Evolutionary conservation across 768 basidiomycete species (phyloP), one percentile per base, ranked within the genome.

Genomic region (Russula lepida): DNA sequence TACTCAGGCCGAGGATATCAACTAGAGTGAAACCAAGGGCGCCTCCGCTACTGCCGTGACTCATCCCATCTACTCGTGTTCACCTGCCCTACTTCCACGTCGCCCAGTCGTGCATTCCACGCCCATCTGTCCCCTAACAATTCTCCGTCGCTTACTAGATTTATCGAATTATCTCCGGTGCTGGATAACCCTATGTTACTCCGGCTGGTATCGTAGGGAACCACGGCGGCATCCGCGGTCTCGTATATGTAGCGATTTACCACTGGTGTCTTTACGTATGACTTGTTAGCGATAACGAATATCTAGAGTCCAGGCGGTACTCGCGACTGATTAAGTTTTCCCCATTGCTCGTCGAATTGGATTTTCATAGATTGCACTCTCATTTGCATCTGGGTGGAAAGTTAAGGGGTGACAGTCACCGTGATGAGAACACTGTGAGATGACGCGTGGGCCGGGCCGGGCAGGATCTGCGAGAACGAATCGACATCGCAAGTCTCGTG

Each of bases 71-170:
- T 41, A 39, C 62, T 59, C 41, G 61, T 64, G 61, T 64, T 60
- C 44, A 35, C 64, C 52, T 52, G 60, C 46, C 63, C 62, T 48
- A n/a, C 48, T 56, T 62, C 49, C 74, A 75, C 74, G 73, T 70
- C 85, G 81, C 78, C 81, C 69, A 82, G 82, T 76, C 84, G 83
- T 78, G 78, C 72, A 62, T 71, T 84, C 60, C 78, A 85, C 72
- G 76, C 77, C n/a, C 80, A 46, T 77, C 75, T 15, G 75, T 30
- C 28, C 74, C 74, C 48, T 49, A 30, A 49, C 27, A 33, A 33
- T 33, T 33, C 32, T 33, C 32, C n/a, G n/a, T n/a, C n/a, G n/a
- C n/a, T n/a, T n/a, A n/a, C 30, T 32, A 49, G 27, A 25, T 28
- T 49, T 49, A 15, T 6, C 13, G 39, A 8, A 8, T 43, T 32